phyloP scores from a whole-genome alignment of 768 basidiomycete species.

The Serendipita sp. region DNA sequence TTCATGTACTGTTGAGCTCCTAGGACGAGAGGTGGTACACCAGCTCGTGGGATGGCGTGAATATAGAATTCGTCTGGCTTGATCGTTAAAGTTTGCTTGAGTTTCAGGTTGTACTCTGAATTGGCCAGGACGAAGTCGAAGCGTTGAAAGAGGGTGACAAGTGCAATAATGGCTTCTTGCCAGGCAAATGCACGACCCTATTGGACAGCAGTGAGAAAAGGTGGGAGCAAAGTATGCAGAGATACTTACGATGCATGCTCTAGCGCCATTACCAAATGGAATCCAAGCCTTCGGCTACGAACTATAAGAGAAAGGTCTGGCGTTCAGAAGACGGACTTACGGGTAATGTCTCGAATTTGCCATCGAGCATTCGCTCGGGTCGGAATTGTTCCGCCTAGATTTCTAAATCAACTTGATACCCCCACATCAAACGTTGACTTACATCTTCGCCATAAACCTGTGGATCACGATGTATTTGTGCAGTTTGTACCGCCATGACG shows the following conservation, averaged over 20 bases:
- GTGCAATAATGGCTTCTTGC: constrained; percentile 30
- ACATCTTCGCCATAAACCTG: constrained; percentile 35
- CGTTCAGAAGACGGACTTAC: constrained; percentile 13
- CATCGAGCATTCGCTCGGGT: constrained; percentile 34
- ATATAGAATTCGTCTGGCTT: constrained; percentile 30
- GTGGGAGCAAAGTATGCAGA: background rate
- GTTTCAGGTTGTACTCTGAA: constrained; percentile 27
- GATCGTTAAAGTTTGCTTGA: constrained; percentile 24
- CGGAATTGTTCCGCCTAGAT: constrained; percentile 23
- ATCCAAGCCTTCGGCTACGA: constrained; percentile 28
- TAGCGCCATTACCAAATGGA: constrained; percentile 20
- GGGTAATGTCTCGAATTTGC: constrained; percentile 32
- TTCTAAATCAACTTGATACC: background rate
- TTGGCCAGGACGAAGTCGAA: constrained; percentile 31
- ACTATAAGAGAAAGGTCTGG: background rate
- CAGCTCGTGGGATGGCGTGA: constrained; percentile 23
- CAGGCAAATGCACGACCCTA: constrained; percentile 29
- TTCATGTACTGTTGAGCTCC: background rate
- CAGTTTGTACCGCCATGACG: constrained; percentile 18
- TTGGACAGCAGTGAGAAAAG: constrained; percentile 12
- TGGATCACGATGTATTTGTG: constrained; percentile 25
- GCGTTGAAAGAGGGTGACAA: constrained; percentile 27
- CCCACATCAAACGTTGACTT: constrained; percentile 11
- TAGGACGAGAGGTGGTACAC: background rate
- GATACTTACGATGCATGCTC: constrained; percentile 15